phyloP scores from a whole-genome alignment of 2,329 filamentous ascomycete genomes.

The Blumeria hordei region DNA sequence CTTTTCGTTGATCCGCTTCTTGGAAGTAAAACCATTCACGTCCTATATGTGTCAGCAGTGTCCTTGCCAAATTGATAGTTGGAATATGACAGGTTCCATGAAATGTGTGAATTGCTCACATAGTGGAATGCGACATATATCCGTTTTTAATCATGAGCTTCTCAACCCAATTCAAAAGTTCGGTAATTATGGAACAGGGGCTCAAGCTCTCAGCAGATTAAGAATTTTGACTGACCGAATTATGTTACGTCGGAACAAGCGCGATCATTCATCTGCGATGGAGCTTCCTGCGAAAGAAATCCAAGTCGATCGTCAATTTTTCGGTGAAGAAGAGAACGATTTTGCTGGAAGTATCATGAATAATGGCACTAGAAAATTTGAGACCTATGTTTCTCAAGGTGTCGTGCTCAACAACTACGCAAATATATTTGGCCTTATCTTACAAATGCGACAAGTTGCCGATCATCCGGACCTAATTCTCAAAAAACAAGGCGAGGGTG shows the following conservation, averaged over 20 bases:
- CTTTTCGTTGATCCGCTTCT: slow-evolving; percentile 79
- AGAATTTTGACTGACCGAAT: slow-evolving; percentile 76
- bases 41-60: slow-evolving; percentile 88
- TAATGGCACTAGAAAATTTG: slow-evolving; percentile 67
- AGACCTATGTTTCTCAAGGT: slow-evolving; percentile 84
- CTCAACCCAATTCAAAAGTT: slow-evolving; percentile 55
- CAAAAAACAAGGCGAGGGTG: slow-evolving; percentile 64
- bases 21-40: slow-evolving; percentile 71
- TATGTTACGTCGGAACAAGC: slow-evolving; percentile 89
- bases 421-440: slow-evolving; percentile 96
- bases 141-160: slow-evolving; percentile 83
- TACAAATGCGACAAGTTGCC: slow-evolving; percentile 96
- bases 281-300: slow-evolving; percentile 91
- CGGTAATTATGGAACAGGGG: slow-evolving; percentile 36
- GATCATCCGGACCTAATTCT: slow-evolving; percentile 88
- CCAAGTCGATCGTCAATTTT: slow-evolving; percentile 80
- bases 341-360: slow-evolving; percentile 93
- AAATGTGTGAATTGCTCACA: slow-evolving; percentile 48
- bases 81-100: slow-evolving; percentile 50
- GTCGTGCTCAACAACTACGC: slow-evolving; percentile 94
- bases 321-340: slow-evolving; percentile 86
- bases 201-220: slow-evolving; percentile 54
- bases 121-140: slow-evolving; percentile 30
- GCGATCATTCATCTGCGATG: slow-evolving; percentile 82
- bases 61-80: slow-evolving; percentile 57